Evolutionary conservation across 2,329 filamentous ascomycete species (phyloP), one percentile per base, ranked within the genome.

Genomic region (Fusarium piperis): DNA sequence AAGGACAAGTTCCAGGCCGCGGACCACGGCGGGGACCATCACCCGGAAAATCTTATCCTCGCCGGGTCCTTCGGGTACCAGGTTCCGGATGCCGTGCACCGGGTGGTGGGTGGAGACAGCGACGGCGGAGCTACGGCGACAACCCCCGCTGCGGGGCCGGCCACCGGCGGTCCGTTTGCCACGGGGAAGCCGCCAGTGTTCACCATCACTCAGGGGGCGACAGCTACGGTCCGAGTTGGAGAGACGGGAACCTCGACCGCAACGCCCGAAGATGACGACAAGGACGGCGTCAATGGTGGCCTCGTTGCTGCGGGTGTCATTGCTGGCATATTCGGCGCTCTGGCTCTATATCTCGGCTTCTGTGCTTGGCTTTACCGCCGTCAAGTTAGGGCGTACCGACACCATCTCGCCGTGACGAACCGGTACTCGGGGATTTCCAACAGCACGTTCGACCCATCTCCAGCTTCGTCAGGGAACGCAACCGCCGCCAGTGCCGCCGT

Each of bases 351-450:
- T 78, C 86, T 93, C 13, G 90, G 89, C 51, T 93, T 92, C 83
- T 93, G 91, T 80, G 87, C 88, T 18, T 94, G 90, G 88, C 83
- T 94, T 9, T 94, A 94, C 83, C 87, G 91, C 30, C 90, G 90
- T 55, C 92, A 93, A 78, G 87, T 94, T 16, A 80, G 83, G 32
- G 87, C 92, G 11, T 94, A 94, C 84, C 91, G 91, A 80, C 84
- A 87, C 35, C 92, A 94, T 77, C 87, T 93, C 33, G 89, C 90
- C 2, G 87, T 91, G 75, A 84, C 88, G 2, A 91, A 93, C 75
- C 85, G 87, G 5, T 88, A 89, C 57, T 81, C 83, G 1, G 79
- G 82, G 20, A 81, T 83, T 18, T 83, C 82, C n/a, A 81, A 82
- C 20, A 84, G 82, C 46, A 81, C 79, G 63, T 76, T 81, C 35